Conservation (phyloP, 768 basidiomycete species). For the Tylopilus subfusipes region DNA sequence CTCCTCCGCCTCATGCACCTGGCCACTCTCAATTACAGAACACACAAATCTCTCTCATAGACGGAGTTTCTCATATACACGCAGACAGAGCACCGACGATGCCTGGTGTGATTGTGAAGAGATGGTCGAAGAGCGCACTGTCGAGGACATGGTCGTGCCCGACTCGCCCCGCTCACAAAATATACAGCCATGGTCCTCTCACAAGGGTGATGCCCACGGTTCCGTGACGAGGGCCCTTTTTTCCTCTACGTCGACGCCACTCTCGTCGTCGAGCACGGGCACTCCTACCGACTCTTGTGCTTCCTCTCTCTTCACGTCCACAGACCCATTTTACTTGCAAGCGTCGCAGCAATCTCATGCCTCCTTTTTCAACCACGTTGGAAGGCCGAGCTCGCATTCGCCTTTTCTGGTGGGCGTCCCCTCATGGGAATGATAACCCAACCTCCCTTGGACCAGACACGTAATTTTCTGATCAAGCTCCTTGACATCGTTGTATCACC, state of each 20-base stretch:
- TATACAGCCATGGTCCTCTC: constrained; percentile 24
- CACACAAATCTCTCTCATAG: constrained; percentile 24
- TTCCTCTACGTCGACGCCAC: constrained; percentile 17
- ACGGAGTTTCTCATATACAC: constrained; percentile 28
- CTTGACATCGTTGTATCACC: constrained; percentile 14
- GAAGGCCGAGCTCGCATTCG: constrained; percentile 37
- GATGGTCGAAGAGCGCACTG: constrained; percentile 43
- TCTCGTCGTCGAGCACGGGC: constrained; percentile 10
- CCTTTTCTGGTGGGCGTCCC: constrained; percentile 35
- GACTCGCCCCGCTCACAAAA: constrained; percentile 31
- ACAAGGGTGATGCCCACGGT: constrained; percentile 13
- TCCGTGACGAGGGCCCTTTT: constrained; percentile 21
- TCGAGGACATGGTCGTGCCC: constrained; percentile 42
- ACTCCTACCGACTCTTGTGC: constrained; percentile 23
- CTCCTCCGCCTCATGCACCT: constrained; percentile 26
- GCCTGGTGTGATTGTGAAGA: constrained; percentile 34
- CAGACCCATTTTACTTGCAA: constrained; percentile 50
- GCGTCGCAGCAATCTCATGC: constrained; percentile 33
- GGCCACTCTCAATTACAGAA: constrained; percentile 27
- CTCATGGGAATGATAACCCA: constrained; percentile 21
- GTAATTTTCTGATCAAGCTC: constrained; percentile 3
- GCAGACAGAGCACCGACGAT: constrained; percentile 26
- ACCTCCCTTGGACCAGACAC: constrained; percentile 7
- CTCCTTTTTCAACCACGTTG: constrained; percentile 37
- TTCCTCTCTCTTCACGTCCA: constrained; percentile 39